Conservation (phyloP, 768 basidiomycete genomes). For the Galerina marginata region DNA sequence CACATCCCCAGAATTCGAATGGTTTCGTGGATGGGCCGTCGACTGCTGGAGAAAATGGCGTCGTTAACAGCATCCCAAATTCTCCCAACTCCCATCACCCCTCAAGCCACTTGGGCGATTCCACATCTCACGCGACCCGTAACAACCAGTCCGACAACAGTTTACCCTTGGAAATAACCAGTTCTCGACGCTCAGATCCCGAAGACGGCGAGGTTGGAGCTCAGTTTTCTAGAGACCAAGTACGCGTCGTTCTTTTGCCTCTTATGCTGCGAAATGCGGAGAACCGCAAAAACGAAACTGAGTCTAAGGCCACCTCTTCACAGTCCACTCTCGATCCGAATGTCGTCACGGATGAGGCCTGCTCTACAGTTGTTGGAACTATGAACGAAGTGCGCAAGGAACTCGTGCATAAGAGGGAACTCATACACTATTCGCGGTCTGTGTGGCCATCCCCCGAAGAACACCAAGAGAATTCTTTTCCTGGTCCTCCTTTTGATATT, state of each 20-base stretch:
- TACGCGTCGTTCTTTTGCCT: slow-evolving; percentile 23
- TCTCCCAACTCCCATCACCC: background rate
- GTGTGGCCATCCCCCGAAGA: background rate
- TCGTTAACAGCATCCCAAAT: background rate
- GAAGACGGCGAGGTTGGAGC: slow-evolving; percentile 16
- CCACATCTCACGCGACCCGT: background rate
- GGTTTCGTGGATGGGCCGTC: background rate
- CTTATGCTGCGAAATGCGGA: slow-evolving; percentile 23
- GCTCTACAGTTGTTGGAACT: slow-evolving; percentile 27
- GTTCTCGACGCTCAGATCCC: background rate
- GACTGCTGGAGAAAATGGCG: background rate
- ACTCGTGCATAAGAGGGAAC: background rate
- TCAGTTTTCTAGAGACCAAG: slow-evolving; percentile 9
- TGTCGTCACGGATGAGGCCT: slow-evolving; percentile 32
- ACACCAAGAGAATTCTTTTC: no score
- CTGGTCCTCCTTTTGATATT: no score
- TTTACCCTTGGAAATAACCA: background rate
- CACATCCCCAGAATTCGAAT: background rate
- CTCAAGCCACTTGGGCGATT: background rate
- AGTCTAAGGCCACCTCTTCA: background rate
- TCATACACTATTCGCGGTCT: background rate
- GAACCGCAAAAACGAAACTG: slow-evolving; percentile 7
- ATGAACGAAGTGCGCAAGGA: slow-evolving; percentile 19
- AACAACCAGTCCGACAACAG: background rate
- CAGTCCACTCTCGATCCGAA: slow-evolving; percentile 9